Evolutionary conservation across 139 green algal species (phyloP).

Genomic region (Chlorella sp.): DNA sequence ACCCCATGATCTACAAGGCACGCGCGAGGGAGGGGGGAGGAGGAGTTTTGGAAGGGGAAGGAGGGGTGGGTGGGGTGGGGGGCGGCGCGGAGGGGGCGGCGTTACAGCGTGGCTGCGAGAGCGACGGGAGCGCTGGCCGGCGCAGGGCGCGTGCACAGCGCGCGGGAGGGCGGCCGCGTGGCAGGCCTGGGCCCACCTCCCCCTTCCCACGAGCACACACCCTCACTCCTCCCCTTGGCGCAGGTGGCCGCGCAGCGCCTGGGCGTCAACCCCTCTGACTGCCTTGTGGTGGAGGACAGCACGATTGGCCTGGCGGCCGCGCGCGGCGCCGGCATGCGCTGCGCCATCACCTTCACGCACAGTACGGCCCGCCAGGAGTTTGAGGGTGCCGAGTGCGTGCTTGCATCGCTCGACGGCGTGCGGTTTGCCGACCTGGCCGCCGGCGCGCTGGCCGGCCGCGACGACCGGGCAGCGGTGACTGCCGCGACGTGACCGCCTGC

Average conservation of each 20-base stretch:
- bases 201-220: too few species aligned
- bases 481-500: too few species aligned
- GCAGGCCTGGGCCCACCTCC: too few species aligned
- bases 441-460: slow-evolving; percentile 11
- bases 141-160: too few species aligned
- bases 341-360: slow-evolving; percentile 80
- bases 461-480: slow-evolving; percentile 13
- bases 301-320: slow-evolving; percentile 89
- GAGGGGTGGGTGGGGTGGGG: too few species aligned
- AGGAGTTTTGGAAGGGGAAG: too few species aligned
- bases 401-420: slow-evolving; percentile 13
- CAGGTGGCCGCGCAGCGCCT: slow-evolving; percentile 85
- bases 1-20: slow-evolving; percentile 81
- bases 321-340: slow-evolving; percentile 93
- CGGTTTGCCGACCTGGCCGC: slow-evolving; percentile 21
- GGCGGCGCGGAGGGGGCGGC: not conserved
- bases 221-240: too few species aligned
- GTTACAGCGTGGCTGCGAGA: too few species aligned
- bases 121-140: too few species aligned
- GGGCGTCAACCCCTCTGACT: slow-evolving; percentile 71
- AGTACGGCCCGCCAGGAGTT: slow-evolving; percentile 65
- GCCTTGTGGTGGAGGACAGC: slow-evolving; percentile 96
- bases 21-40: not conserved
- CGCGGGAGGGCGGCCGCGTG: too few species aligned
- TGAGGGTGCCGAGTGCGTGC: slow-evolving; percentile 21